Evolutionary conservation across 2,329 filamentous ascomycete genomes (phyloP).

Genomic region (Chaetomiaceae sp.): DNA sequence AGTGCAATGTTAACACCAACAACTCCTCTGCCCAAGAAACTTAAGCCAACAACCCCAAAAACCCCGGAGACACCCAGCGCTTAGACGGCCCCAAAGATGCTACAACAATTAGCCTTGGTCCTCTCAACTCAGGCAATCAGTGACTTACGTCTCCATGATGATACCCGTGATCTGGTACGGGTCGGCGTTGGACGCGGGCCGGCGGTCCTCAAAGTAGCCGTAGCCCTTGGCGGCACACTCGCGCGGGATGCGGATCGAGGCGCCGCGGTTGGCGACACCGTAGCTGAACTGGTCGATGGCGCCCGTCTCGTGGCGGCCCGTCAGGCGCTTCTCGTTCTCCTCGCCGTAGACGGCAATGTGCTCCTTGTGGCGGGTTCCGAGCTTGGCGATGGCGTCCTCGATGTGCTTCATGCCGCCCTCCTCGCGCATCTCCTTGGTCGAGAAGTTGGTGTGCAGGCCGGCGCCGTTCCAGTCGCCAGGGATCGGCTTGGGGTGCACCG

Average conservation of each 20-base stretch:
- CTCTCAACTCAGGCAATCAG: too few relatives aligned
- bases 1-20: too few relatives aligned
- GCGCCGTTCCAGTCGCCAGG: conserved; percentile 94
- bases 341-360: conserved; percentile 91
- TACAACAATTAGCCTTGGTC: neutral
- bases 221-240: conserved; percentile 74
- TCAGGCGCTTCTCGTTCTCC: conserved; percentile 92
- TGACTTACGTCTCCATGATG: conserved; percentile 32
- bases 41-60: neutral
- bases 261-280: conserved; percentile 93
- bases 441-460: conserved; percentile 91
- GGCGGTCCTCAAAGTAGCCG: conserved; percentile 55
- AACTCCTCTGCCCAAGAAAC: neutral
- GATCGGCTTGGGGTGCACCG: conserved; percentile 93
- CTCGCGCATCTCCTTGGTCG: conserved; percentile 78
- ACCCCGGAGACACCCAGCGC: neutral
- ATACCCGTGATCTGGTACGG: conserved; percentile 64
- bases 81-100: neutral
- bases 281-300: conserved; percentile 90
- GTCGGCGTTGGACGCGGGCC: conserved; percentile 72
- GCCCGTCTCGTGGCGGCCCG: conserved; percentile 93
- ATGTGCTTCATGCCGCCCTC: conserved; percentile 96
- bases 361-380: conserved; percentile 71
- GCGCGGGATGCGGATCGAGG: conserved; percentile 73
- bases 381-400: conserved; percentile 78